Evolutionary conservation across 306 rosid genomes (phyloP).

Genomic region (Abrus precatorius): DNA sequence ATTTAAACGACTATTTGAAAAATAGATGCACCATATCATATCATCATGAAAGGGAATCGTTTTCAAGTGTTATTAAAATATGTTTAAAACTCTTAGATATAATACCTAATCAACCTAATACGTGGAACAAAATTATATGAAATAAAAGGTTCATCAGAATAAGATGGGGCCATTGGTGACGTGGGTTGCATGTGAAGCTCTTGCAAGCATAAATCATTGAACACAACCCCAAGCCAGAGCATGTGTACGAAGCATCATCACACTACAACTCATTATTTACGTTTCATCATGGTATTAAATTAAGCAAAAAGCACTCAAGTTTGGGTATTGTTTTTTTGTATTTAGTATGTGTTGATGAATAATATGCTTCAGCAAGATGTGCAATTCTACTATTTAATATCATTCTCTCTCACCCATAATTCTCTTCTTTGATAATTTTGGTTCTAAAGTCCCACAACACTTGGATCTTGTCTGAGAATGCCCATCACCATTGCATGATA

Average conservation of each 20-base stretch:
- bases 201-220: constrained; percentile 24
- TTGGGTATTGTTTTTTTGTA: neutral
- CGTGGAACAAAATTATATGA: constrained; percentile 23
- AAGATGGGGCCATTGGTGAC: constrained; percentile 36
- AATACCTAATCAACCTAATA: constrained; percentile 53
- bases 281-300: neutral
- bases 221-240: constrained; percentile 39
- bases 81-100: neutral
- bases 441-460: constrained; percentile 41
- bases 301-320: neutral
- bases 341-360: constrained; percentile 38
- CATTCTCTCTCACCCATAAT: constrained; percentile 3
- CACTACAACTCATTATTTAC: constrained; percentile 35
- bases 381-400: constrained; percentile 24
- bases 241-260: constrained; percentile 36
- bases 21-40: constrained; percentile 12
- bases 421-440: neutral
- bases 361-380: neutral
- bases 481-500: constrained; percentile 17
- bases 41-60: neutral
- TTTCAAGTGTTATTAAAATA: neutral
- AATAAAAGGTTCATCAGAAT: neutral
- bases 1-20: too few species aligned
- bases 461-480: constrained; percentile 31
- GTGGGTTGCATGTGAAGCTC: constrained; percentile 51